Conservation (phyloP, 2,329 filamentous ascomycete species). For the Ophiostoma sp. region DNA sequence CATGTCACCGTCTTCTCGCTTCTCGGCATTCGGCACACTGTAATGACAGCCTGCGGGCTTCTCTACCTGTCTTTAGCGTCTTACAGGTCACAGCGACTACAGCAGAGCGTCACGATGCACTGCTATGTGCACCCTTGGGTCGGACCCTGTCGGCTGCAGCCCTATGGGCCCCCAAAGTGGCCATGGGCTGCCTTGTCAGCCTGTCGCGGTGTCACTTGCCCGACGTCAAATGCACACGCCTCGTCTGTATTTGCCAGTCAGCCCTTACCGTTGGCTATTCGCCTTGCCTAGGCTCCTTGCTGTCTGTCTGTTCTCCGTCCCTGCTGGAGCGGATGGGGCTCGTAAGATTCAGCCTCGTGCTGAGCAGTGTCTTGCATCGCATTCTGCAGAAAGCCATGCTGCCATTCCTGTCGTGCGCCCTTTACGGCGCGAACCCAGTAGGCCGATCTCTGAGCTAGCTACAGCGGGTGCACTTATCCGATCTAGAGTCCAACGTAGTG, state of each 20-base stretch:
- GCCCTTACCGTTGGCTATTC: not conserved
- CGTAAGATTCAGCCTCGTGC: no score
- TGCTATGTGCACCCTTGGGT: no score
- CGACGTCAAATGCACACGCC: constrained; percentile 4
- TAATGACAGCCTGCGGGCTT: no score
- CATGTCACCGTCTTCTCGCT: no score
- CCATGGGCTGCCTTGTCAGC: not conserved
- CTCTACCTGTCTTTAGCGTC: no score
- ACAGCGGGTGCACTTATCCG: not conserved
- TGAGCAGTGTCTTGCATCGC: not conserved
- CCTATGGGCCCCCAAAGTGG: not conserved
- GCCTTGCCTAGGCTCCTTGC: not conserved
- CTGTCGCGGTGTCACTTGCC: not conserved
- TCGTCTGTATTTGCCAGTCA: not conserved
- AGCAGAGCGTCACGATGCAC: no score
- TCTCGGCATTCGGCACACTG: no score
- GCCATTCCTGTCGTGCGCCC: not conserved
- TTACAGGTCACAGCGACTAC: no score
- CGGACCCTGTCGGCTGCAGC: constrained; percentile 5
- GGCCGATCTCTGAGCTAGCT: not conserved
- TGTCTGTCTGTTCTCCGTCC: no score
- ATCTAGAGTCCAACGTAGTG: not conserved
- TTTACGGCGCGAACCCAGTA: not conserved
- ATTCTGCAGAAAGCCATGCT: not conserved
- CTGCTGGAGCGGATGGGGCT: no score